Percentiles rank a stretch among this genome's conserved stretches.
Evolutionary conservation across 179 eudicot species (phyloP).

Genomic region (Amaranthus tricolor): DNA sequence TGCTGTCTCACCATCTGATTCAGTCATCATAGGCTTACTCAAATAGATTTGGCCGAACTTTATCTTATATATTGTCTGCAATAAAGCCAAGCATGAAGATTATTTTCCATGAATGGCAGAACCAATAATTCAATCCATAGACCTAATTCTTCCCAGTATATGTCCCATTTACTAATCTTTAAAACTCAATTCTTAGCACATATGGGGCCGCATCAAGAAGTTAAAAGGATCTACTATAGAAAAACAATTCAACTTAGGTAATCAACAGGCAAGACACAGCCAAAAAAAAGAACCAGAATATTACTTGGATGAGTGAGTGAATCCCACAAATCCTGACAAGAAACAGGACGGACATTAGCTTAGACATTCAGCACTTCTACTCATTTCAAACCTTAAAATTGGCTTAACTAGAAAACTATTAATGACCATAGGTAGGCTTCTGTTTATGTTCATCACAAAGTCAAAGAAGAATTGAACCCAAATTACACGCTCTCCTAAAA

Average conservation of each 20-base stretch:
- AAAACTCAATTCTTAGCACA: no score
- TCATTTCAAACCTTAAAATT: not conserved
- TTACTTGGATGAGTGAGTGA: not conserved
- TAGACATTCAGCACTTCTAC: not conserved
- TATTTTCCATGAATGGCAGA: not conserved
- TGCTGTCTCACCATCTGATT: conserved; percentile 97
- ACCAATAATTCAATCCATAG: not conserved
- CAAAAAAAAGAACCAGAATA: not conserved
- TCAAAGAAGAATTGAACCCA: not conserved
- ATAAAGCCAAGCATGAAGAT: conserved; percentile 7
- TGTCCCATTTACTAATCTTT: not conserved
- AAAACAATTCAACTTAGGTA: not conserved
- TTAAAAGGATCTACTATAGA: no score
- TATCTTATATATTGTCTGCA: conserved; percentile 91
- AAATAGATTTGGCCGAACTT: conserved; percentile 88
- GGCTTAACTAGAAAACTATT: not conserved
- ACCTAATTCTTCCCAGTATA: not conserved
- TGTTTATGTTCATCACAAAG: not conserved
- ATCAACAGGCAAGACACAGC: not conserved
- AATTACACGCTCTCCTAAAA: not conserved
- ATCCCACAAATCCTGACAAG: not conserved
- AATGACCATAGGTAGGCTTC: not conserved
- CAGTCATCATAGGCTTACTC: conserved; percentile 99
- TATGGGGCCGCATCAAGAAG: no score
- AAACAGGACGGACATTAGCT: not conserved